phyloP scores from a whole-genome alignment of 2,329 filamentous ascomycete species.

The Fusarium secorum region DNA sequence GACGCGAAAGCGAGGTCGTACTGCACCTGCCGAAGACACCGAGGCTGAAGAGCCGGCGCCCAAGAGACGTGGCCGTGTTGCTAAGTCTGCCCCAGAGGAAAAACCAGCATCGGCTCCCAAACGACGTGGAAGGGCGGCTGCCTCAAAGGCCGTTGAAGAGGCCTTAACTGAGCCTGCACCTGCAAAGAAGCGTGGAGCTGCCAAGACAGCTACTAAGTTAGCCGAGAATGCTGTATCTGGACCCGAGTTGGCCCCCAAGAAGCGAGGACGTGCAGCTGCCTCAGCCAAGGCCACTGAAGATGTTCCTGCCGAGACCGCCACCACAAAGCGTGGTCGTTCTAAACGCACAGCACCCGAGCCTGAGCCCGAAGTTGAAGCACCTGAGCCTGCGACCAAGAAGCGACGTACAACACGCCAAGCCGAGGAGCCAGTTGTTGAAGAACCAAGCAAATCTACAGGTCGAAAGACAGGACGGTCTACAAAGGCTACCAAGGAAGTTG shows the following conservation, averaged over 20 bases:
- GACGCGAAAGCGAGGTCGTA: slow-evolving; percentile 32
- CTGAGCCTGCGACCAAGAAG: slow-evolving; percentile 33
- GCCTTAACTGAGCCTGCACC: slow-evolving; percentile 1
- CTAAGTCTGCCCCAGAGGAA: slow-evolving; percentile 9
- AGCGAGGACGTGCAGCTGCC: slow-evolving; percentile 14
- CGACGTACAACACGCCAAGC: slow-evolving; percentile 23
- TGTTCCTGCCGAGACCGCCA: background rate
- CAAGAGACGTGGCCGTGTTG: slow-evolving; percentile 23
- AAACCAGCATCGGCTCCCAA: background rate
- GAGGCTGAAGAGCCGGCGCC: slow-evolving; percentile 2
- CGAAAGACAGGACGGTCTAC: slow-evolving; percentile 13
- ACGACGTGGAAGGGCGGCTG: slow-evolving; percentile 14
- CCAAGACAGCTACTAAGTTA: slow-evolving; percentile 6
- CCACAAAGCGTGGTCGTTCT: slow-evolving; percentile 34
- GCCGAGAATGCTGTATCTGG: slow-evolving; percentile 1
- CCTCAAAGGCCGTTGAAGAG: slow-evolving; percentile 6
- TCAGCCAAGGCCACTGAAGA: background rate
- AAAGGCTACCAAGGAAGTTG: slow-evolving; percentile 13
- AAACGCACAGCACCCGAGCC: slow-evolving; percentile 18
- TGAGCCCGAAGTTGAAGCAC: slow-evolving; percentile 5
- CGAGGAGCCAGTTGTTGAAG: slow-evolving; percentile 8
- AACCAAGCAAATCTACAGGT: background rate
- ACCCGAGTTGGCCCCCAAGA: slow-evolving; percentile 18
- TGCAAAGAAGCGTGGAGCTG: slow-evolving; percentile 16
- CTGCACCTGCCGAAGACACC: background rate